Evolutionary conservation across 2,329 filamentous ascomycete species (phyloP).

Genomic region (Alternaria panax): DNA sequence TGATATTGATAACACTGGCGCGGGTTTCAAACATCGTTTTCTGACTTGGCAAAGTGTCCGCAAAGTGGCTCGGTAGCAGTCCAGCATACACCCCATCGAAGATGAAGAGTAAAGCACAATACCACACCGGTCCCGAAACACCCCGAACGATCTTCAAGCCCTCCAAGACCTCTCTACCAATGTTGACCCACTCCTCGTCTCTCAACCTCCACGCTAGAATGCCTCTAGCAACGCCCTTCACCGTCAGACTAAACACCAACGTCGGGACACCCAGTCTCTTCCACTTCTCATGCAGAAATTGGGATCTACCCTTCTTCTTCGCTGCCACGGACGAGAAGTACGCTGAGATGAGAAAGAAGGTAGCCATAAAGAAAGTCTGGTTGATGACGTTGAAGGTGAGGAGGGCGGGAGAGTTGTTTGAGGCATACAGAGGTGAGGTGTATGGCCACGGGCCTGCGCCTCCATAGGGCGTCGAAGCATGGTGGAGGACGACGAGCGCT

Average conservation of each 20-base stretch:
- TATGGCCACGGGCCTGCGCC: constrained; percentile 26
- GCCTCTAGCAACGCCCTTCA: background rate
- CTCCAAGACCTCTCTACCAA: constrained; percentile 1
- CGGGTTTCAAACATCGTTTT: background rate
- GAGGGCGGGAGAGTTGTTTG: constrained; percentile 11
- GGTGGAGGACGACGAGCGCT: constrained; percentile 28
- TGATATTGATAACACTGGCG: background rate
- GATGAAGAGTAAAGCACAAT: constrained; percentile 23
- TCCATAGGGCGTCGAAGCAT: constrained; percentile 28
- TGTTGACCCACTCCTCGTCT: background rate
- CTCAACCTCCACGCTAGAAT: constrained; percentile 6
- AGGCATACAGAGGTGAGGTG: constrained; percentile 4
- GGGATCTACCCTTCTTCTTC: background rate
- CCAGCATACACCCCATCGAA: constrained; percentile 24
- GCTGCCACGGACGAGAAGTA: constrained; percentile 25
- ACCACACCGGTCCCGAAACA: constrained; percentile 29
- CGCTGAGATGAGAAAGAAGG: constrained; percentile 31
- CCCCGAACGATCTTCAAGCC: constrained; percentile 16
- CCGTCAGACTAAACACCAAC: constrained; percentile 17
- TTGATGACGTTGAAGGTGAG: constrained; percentile 25
- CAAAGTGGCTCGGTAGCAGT: background rate
- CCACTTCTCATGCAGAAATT: constrained; percentile 21
- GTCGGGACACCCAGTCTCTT: constrained; percentile 28
- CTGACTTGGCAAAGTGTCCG: too few species aligned
- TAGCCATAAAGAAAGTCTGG: constrained; percentile 33